A percentile compares a stretch with the other conserved stretches of the same genome.
Evolutionary conservation across 129 eudicot species (phyloP).

Genomic region (Flaveria sonorensis): DNA sequence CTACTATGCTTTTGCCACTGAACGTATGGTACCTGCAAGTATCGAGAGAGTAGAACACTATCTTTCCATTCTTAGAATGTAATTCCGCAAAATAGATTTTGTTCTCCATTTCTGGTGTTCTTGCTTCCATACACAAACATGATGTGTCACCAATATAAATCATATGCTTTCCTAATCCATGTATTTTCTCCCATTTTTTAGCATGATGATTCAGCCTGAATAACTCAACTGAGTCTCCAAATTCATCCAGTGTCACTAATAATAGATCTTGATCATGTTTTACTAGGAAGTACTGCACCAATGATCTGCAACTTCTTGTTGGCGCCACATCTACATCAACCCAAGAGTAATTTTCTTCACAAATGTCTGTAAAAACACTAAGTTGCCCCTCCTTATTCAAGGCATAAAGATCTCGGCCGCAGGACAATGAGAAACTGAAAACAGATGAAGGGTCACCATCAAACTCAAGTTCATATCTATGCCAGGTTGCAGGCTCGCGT

Average conservation of each 20-base stretch:
- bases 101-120: constrained; percentile 17
- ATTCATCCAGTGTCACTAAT: not conserved
- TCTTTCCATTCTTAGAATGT: not conserved
- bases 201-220: not conserved
- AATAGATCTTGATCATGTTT: constrained; percentile 3
- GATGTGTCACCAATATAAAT: constrained; percentile 9
- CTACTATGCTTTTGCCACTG: not conserved
- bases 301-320: not conserved
- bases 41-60: constrained; percentile 29
- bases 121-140: not conserved
- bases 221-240: not conserved
- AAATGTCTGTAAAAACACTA: not conserved
- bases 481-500: not conserved
- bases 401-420: constrained; percentile 3
- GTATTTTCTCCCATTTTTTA: constrained; percentile 11
- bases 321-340: not conserved
- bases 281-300: not conserved
- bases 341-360: not conserved
- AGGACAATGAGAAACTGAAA: not conserved
- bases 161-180: constrained; percentile 14
- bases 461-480: not conserved
- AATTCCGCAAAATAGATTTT: constrained; percentile 26
- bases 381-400: not conserved
- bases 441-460: not conserved
- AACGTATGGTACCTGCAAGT: constrained; percentile 23